These are phyloP conservation scores for Magnolia changhungtana DNA, from an alignment of 164 flowering plant genomes.

Conservation along the genomic window DNA sequence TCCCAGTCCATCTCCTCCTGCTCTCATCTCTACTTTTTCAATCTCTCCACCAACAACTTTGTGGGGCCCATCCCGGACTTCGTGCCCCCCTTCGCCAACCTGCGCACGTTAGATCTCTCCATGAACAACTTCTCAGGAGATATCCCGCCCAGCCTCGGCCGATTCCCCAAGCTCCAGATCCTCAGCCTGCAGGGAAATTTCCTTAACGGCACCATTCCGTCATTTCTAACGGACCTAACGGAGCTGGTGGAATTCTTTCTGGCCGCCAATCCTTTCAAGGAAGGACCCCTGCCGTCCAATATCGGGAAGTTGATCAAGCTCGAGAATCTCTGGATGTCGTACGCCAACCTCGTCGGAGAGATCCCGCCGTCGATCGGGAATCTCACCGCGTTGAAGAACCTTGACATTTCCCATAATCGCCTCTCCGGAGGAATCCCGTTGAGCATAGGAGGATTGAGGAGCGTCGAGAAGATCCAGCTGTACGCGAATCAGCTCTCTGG, in stretches of 20 bases:
- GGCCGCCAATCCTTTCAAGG: conserved; percentile 39
- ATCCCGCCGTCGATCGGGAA: conserved; percentile 53
- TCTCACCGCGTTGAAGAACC: conserved; percentile 27
- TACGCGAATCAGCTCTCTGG: conserved; percentile 50
- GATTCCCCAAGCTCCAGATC: conserved; percentile 40
- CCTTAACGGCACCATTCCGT: conserved; percentile 55
- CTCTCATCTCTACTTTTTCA: conserved; percentile 30
- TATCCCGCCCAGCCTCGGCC: conserved; percentile 48
- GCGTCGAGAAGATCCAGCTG: conserved; percentile 37
- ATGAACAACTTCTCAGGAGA: conserved; percentile 59
- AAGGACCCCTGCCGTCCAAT: conserved; percentile 36
- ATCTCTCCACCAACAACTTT: conserved; percentile 39
- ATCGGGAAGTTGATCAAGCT: conserved; percentile 65
- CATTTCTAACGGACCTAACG: conserved; percentile 45
- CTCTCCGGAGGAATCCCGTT: conserved; percentile 53
- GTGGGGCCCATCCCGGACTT: conserved; percentile 56
- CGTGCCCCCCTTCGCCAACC: conserved; percentile 24
- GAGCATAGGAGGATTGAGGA: conserved; percentile 40
- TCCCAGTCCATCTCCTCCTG: conserved; percentile 39
- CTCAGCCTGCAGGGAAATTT: conserved; percentile 35
- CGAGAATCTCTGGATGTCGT: conserved; percentile 32
- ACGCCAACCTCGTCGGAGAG: conserved; percentile 43
- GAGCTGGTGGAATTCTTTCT: conserved; percentile 39
- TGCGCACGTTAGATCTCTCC: conserved; percentile 38
- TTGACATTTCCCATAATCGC: conserved; percentile 48